Percentiles rank a stretch among this genome's conserved stretches.
Evolutionary conservation across 164 flowering plant species (phyloP).

Genomic region (Cinnamomum micranthum): DNA sequence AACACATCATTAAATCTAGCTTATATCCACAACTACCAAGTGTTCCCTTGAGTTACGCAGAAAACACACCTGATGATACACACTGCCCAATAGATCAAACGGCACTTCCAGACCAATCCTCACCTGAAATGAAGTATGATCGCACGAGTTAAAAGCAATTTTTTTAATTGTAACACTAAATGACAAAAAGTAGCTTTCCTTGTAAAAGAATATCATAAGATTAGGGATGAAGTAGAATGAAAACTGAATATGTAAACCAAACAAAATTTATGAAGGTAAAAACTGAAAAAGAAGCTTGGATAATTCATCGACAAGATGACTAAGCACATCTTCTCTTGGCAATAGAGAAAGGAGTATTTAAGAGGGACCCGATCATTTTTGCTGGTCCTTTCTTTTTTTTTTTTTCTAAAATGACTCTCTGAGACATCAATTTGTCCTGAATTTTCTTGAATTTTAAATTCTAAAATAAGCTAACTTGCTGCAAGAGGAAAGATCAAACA

Average conservation of each 20-base stretch:
- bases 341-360: not conserved
- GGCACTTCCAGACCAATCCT: slow-evolving; percentile 71
- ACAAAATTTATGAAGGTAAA: not conserved
- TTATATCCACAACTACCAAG: not conserved
- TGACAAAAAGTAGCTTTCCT: not conserved
- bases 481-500: not conserved
- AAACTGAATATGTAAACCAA: not conserved
- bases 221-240: not conserved
- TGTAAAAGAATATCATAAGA: not conserved
- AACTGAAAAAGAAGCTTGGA: not conserved
- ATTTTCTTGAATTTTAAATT: not conserved
- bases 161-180: not conserved
- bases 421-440: not conserved
- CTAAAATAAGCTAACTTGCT: not conserved
- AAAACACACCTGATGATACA: slow-evolving; percentile 76
- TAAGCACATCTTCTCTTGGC: not conserved
- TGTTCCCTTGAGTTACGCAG: not conserved
- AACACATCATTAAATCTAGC: not conserved
- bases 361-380: not conserved
- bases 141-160: not conserved
- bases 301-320: not conserved
- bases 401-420: too few relatives aligned
- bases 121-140: slow-evolving; percentile 41
- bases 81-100: slow-evolving; percentile 69
- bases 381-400: too few relatives aligned